Evolutionary conservation across 2,329 filamentous ascomycete genomes (phyloP), one percentile per base, ranked within the genome.

Genomic region (Trichoderma lentiforme): DNA sequence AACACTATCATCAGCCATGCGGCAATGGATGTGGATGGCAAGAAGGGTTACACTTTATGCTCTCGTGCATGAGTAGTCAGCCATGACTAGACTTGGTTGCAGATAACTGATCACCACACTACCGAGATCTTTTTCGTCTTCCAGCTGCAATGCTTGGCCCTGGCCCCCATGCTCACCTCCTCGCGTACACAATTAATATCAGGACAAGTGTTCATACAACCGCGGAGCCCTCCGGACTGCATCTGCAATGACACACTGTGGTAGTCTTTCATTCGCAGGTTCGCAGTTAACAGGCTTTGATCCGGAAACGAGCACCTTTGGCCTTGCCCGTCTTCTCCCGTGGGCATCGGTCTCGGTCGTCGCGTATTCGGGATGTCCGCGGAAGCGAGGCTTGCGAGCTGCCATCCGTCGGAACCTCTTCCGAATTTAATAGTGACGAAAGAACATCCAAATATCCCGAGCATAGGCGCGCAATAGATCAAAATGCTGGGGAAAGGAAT

Each of bases 321-420:
- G 11, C 30, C 6, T 28, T 47, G 53, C 34, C 6, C 32, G 18
- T 43, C 51, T 30, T 24, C 32, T 60, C 34, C 65, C 34, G 53
- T 24, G 53, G 15, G 7, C 7, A 7, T 30, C 63, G 8, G 28
- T 65, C 28, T 6, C 24, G 63, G 43, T 34, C 26, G 11, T n/a
- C 18, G 56, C 56, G 66, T 34, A 61, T 69, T 61, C 66, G 66
- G 66, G 24, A 57, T 61, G 51, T 69, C 56, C 66, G 66, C 65
- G 65, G 65, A 36, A 15, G 28, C 43, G 6, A 53, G 36, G 61
- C 32, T n/a, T 14, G 30, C 47, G 53, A 68, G 34, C 51, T 39
- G 12, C 65, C 15, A 21, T 28, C 30, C 26, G 65, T 58, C 34
- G 24, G 30, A 9, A 39, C 21, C 39, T 32, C 34, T 63, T 24